Conservation (phyloP, 768 basidiomycete genomes). For the Postia placenta region DNA sequence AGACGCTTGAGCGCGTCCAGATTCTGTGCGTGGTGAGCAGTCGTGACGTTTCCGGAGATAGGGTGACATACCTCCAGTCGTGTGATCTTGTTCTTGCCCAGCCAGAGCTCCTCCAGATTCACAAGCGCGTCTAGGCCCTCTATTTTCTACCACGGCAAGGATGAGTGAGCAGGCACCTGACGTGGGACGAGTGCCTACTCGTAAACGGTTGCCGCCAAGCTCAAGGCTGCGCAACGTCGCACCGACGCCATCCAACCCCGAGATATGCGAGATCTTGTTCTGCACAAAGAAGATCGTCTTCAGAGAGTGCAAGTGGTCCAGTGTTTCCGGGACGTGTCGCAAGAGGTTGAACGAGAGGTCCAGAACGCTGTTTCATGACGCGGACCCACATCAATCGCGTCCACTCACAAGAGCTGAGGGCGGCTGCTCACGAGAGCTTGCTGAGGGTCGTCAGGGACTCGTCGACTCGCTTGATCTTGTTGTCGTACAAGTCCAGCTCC, state of each 20-base stretch:
- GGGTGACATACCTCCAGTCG: constrained; percentile 61
- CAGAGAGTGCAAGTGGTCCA: constrained; percentile 52
- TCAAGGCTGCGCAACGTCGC: constrained; percentile 76
- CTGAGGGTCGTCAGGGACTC: constrained; percentile 54
- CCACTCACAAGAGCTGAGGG: neutral
- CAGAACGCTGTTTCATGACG: constrained; percentile 46
- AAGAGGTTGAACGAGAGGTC: constrained; percentile 96
- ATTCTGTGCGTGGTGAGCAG: constrained; percentile 39
- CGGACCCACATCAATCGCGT: neutral
- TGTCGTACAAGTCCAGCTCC: constrained; percentile 95
- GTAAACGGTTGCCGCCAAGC: constrained; percentile 87
- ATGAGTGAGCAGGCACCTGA: no score
- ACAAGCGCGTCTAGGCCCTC: constrained; percentile 77
- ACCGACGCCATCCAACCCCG: constrained; percentile 48
- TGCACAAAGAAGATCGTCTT: constrained; percentile 90
- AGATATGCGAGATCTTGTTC: constrained; percentile 85
- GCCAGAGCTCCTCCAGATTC: constrained; percentile 88
- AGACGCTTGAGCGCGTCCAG: constrained; percentile 65
- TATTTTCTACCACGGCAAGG: constrained; percentile 75
- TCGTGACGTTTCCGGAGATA: neutral
- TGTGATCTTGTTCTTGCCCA: constrained; percentile 96
- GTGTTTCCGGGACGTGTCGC: constrained; percentile 56
- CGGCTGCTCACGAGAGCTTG: constrained; percentile 47
- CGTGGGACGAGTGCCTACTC: constrained; percentile 44
- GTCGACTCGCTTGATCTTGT: constrained; percentile 75